Base-by-base conservation (phyloP, 345 rosid species). In the Dimocarpus longan region DNA sequence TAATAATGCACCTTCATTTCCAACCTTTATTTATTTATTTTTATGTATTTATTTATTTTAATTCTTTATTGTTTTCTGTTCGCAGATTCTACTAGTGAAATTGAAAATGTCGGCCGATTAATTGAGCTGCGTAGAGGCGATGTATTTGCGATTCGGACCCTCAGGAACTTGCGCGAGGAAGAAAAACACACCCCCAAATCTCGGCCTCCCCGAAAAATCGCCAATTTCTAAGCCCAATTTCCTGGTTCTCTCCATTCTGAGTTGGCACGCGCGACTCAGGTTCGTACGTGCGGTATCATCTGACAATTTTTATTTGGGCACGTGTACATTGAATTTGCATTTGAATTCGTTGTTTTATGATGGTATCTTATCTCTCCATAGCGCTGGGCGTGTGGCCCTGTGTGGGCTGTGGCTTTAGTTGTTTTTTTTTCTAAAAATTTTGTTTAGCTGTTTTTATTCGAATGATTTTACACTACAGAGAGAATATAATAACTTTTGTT, bases 181-280 rank as follows among this genome's bases (percentile, higher is more conserved):
- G 88, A 81, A 21, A 86, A 80, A 62, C 84, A 74, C 43, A 8
- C 77, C 16, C 60, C 77, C 28, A 88, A 82, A 82, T 81, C 81
- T 68, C 91, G 90, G 63, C 72, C 80, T 40, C 90, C 89, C 92
- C 80, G 99, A 73, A 93, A 95, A 90, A 74, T 87, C 57, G 96
- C 92, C 78, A 88, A 85, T 76, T 87, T 89, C 84, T 95, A 87
- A 78, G 64, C 77, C 39, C 78, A 48, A 16, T 75, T 75, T 8
- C 65, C 70, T 6, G 80, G 50, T 56, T 66, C 44, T 15, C 43
- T 68, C 54, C 22, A 12, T 50, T 44, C 3, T 71, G 62, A 26
- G 66, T 8, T 21, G 39, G 71, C 77, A 76, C 78, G 75, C 76
- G 76, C 65, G 74, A 21, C 40, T 5, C 4, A 1, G 10, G 2